Evolutionary conservation across 768 basidiomycete genomes (phyloP), one percentile per base, ranked within the genome.

Genomic region (Collybia nuda): DNA sequence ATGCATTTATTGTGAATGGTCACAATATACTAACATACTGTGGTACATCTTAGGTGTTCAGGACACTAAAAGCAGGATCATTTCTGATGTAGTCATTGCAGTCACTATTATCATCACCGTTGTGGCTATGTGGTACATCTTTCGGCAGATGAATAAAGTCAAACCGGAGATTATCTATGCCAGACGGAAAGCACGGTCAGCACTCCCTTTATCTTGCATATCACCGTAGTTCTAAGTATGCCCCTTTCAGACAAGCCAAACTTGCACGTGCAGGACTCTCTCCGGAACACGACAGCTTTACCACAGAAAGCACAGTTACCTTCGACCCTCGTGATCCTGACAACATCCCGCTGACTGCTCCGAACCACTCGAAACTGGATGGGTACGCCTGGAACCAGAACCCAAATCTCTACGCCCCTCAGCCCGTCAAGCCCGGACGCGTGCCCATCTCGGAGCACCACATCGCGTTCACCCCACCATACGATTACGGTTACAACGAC

Each of bases 71-170:
- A 79, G 83, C 61, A 81, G 74, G 54, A 81, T 88, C 53, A 79
- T 93, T 54, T 86, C 84, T 47, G 80, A 89, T 53, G 63, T 74
- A 4, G 88, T 94, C 3, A 67, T 93, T 23, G 85, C 62, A 5
- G 47, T 88, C 35, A 91, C 91, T 0, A 63, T 84, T 32, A 37
- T 91, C 17, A 80, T 95, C 55, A 94, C 93, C 0, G 40, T 89
- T 45, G 64, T 70, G 21, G 88, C 93, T 0, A 86, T 88, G 76
- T 94, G 90, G 89, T 95, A 88, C 63, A 90, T 96, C 57, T 79
- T 79, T 56, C 75, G 66, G 46, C 62, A 83, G 65, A 90, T 96
- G 80, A 81, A 84, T 65, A 69, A 73, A 47, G 81, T 76, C 29
- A 90, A 89, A 60, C 80, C 82, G 4, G 63, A 69, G 2, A 77